These are phyloP conservation scores for Pilaira anomala DNA, from an alignment of 192 early-diverging fungal species.

Conservation along the genomic window DNA sequence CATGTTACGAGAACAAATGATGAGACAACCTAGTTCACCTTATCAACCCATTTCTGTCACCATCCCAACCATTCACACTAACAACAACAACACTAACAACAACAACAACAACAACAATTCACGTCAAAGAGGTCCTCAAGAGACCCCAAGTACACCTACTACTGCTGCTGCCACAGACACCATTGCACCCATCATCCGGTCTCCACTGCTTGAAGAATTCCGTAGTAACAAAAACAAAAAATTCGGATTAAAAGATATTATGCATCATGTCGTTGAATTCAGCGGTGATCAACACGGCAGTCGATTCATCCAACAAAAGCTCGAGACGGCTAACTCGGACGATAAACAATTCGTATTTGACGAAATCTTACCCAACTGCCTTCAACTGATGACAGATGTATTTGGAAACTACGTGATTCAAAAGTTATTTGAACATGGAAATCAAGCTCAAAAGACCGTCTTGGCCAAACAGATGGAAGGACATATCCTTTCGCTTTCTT, in stretches of 20 bases:
- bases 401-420: conserved; percentile 99
- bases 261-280: conserved; percentile 93
- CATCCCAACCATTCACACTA: background rate
- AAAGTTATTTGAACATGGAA: conserved; percentile 99
- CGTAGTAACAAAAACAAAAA: conserved; percentile 21
- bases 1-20: conserved; percentile 22
- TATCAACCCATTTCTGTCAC: too few species aligned
- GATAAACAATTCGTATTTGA: conserved; percentile 98
- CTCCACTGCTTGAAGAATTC: conserved; percentile 16
- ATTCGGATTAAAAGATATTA: conserved; percentile 67
- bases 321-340: conserved; percentile 89
- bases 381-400: conserved; percentile 97
- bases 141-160: conserved; percentile 45
- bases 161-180: conserved; percentile 31
- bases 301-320: conserved; percentile 97
- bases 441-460: conserved; percentile 85
- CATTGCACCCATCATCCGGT: background rate
- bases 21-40: conserved; percentile 19
- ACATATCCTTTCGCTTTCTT: conserved; percentile 88
- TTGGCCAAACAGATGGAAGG: conserved; percentile 95
- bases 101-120: conserved; percentile 8
- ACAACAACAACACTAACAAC: conserved; percentile 1
- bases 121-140: conserved; percentile 32
- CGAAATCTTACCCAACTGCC: conserved; percentile 87
- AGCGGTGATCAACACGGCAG: conserved; percentile 98